Percentiles rank a stretch among this genome's conserved stretches.
These are phyloP conservation scores for Trichoderma sp. DNA, from an alignment of 2,329 filamentous ascomycete genomes.

Conservation along the genomic window DNA sequence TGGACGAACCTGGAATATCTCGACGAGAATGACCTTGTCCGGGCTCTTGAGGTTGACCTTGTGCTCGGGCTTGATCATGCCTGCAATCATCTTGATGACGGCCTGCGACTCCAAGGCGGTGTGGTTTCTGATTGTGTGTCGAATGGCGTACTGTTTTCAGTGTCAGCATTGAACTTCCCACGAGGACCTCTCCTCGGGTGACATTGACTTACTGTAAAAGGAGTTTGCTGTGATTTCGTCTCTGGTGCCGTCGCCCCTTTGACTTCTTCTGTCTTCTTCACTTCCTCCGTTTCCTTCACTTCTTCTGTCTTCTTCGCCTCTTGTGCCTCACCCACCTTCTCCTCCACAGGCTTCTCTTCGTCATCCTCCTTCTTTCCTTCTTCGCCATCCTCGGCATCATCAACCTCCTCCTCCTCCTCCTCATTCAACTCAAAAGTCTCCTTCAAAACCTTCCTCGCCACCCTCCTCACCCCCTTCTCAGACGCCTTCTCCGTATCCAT, in stretches of 20 bases:
- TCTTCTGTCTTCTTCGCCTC: constrained; percentile 39
- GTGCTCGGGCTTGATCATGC: constrained; percentile 65
- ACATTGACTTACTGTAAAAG: constrained; percentile 47
- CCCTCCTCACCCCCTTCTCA: constrained; percentile 65
- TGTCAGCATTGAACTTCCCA: neutral
- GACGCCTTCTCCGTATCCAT: constrained; percentile 64
- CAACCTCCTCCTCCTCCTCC: constrained; percentile 30
- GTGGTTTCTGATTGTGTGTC: constrained; percentile 75
- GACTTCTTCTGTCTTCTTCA: constrained; percentile 38
- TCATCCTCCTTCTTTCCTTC: too few relatives aligned
- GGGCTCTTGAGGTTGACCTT: constrained; percentile 77
- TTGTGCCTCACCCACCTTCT: constrained; percentile 53
- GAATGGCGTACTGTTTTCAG: constrained; percentile 72
- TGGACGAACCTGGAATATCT: constrained; percentile 71
- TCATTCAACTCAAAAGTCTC: constrained; percentile 60
- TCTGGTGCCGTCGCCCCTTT: constrained; percentile 16
- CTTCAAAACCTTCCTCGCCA: constrained; percentile 64
- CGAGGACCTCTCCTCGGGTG: neutral
- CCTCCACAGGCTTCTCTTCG: constrained; percentile 34
- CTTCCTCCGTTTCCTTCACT: constrained; percentile 29
- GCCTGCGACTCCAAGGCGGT: constrained; percentile 66
- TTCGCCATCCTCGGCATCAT: neutral
- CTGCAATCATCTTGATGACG: constrained; percentile 72
- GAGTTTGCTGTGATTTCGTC: constrained; percentile 28
- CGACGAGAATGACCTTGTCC: constrained; percentile 76